Base-by-base conservation (phyloP, 805 yeast species). In the Spathaspora hagerdaliae region DNA sequence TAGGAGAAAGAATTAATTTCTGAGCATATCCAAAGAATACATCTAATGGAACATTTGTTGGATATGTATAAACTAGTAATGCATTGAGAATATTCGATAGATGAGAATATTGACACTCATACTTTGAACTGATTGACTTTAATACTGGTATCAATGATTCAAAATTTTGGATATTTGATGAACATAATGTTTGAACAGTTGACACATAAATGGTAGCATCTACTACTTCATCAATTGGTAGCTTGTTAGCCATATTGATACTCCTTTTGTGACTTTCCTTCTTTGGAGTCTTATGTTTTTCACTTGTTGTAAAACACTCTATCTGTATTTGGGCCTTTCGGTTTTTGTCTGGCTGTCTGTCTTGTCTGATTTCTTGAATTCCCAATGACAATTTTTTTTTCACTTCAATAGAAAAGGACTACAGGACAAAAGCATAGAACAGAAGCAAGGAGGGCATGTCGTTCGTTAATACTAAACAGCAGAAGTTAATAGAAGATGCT, bases 401-500 rank as follows among this genome's bases (percentile, higher is more conserved):
- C 24, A 19, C 24, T 19, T 19, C 4, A 19, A 19, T 19, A 19
- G 24, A 19, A 19, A 19, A 19, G 24, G 24, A 19, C 24, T 19
- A 19, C 24, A 19, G 24, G 24, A 19, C 24, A 19, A 19, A 19
- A 19, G 24, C 5, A 19, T 19, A 19, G 24, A 19, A 19, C 4
- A 19, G 24, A 19, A 19, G 24, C 5, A 19, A 19, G 12, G 19
- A 26, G 19, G 40, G 19, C 27, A 63, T 63, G 68, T 58, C 67
- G n/a, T 54, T 63, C 37, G 52, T 58, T 13, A 60, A 61, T 12
- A 53, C 51, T 33, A 62, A 57, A 42, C 72, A 68, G 44, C 71
- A 64, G 48, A 59, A 54, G 27, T 50, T 67, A 41, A 61, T 69
- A 2, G 71, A 67, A 27, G 61, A 57, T 36, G 51, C 69, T 2